These are phyloP conservation scores for Endocalyx cinctus DNA, from an alignment of 2,329 filamentous ascomycete species.

Conservation along the genomic window DNA sequence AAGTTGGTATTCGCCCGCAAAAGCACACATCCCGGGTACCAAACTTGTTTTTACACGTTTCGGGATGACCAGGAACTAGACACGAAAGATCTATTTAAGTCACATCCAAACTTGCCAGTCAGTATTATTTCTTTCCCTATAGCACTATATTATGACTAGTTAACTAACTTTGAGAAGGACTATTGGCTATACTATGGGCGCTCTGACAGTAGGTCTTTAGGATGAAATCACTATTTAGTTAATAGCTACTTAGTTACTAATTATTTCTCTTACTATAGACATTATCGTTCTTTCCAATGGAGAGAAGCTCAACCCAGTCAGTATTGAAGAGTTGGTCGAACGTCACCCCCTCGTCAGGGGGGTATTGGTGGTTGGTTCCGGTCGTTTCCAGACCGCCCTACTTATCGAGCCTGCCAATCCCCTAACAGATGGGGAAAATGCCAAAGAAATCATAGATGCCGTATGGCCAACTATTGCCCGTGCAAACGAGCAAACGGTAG, in stretches of 20 bases:
- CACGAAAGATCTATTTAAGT: slow-evolving; percentile 16
- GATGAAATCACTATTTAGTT: slow-evolving; percentile 5
- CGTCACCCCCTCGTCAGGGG: slow-evolving; percentile 31
- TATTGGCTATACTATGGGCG: slow-evolving; percentile 26
- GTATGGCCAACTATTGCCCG: slow-evolving; percentile 36
- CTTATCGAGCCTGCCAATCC: slow-evolving; percentile 35
- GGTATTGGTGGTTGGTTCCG: slow-evolving; percentile 37
- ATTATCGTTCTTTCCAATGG: slow-evolving; percentile 43
- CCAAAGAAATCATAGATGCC: slow-evolving; percentile 26
- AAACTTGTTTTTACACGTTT: slow-evolving; percentile 10
- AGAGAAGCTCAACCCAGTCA: slow-evolving; percentile 41
- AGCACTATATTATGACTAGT: too few species aligned
- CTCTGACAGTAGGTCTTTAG: slow-evolving; percentile 15
- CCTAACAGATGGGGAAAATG: slow-evolving; percentile 18
- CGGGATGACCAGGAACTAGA: slow-evolving; percentile 13
- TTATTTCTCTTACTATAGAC: slow-evolving; percentile 27
- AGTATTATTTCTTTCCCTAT: too few species aligned
- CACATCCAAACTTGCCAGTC: slow-evolving; percentile 10
- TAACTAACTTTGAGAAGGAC: slow-evolving; percentile 4
- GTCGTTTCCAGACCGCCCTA: slow-evolving; percentile 38
- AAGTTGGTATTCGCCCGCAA: slow-evolving; percentile 34
- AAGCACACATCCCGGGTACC: slow-evolving; percentile 21
- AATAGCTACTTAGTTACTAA: slow-evolving; percentile 22
- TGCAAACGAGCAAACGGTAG: slow-evolving; percentile 33
- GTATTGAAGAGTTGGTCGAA: slow-evolving; percentile 32